Percentiles rank a stretch among this genome's conserved stretches.
phyloP scores from a whole-genome alignment of 2,329 filamentous ascomycete species.

The Pseudopithomyces chartarum region DNA sequence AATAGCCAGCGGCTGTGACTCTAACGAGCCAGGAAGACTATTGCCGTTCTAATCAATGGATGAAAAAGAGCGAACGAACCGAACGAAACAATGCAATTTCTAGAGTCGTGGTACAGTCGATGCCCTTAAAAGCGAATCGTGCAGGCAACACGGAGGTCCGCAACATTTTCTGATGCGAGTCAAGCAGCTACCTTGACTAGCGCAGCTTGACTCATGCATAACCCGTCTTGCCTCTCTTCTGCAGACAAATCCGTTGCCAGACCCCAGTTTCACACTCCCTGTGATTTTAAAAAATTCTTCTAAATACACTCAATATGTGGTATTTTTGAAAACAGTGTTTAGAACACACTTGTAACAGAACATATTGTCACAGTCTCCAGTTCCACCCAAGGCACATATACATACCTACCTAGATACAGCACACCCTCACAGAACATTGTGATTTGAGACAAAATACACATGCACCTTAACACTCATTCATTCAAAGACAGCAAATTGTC shows the following conservation, averaged over 20 bases:
- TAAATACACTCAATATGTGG: too few relatives aligned
- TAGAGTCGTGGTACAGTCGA: background rate
- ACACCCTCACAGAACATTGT: too few relatives aligned
- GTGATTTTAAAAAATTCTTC: too few relatives aligned
- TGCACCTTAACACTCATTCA: too few relatives aligned
- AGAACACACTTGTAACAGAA: too few relatives aligned
- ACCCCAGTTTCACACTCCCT: background rate
- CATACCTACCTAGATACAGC: too few relatives aligned
- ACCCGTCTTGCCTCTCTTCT: background rate
- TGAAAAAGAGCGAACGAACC: too few relatives aligned
- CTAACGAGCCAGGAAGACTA: background rate
- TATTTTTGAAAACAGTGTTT: too few relatives aligned
- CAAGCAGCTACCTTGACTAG: slow-evolving; percentile 6
- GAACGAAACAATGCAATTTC: background rate
- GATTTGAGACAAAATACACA: too few relatives aligned
- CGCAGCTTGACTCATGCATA: slow-evolving; percentile 1
- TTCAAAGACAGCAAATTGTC: too few relatives aligned
- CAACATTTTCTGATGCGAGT: slow-evolving; percentile 8
- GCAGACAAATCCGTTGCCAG: background rate
- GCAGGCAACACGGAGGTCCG: slow-evolving; percentile 1
- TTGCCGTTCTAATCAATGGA: background rate
- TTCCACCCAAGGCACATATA: too few relatives aligned
- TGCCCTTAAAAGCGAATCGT: background rate
- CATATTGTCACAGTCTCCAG: too few relatives aligned
- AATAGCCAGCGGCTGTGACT: background rate